Evolutionary conservation across 352 stramenopile species (phyloP), one percentile per base, ranked within the genome.

Genomic region (Globisporangium apiculatum): DNA sequence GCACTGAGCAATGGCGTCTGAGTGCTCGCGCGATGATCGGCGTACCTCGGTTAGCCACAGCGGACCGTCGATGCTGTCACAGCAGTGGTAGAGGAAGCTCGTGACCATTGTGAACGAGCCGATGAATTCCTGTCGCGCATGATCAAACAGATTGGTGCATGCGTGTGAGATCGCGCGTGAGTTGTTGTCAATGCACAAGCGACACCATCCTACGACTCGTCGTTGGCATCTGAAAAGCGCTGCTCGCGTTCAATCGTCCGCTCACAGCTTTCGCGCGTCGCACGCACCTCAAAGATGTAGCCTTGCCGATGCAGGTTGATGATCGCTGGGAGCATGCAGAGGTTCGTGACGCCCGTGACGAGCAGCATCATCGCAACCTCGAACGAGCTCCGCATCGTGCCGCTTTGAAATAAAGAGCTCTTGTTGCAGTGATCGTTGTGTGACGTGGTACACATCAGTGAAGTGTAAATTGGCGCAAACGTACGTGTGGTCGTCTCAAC

Each of bases 81-180:
- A 86, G 54, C 79, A 79, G 64, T 91, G 82, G 56, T 91, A 91
- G 38, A 91, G 65, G 57, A 87, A 86, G 71, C 79, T 90, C 52
- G 79, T 91, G 24, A 71, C 51, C 78, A 90, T 90, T 35, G 82
- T 91, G 61, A 91, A 89, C 57, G 71, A 68, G 53, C 82, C 82
- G 48, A 91, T 84, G 57, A 86, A 91, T 37, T 79, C 66, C 82
- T 91, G n/a, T 0, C 43, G 9, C 46, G 17, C 5, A 17, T 31
- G 24, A 31, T 31, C 24, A 31, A 31, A 12, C 17, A 51, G 7
- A 17, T 40, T 7, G 46, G 38, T 36, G 10, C 52, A 51, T 0
- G 0, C 47, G 36, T 41, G 15, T 17, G 15, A 2, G 24, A 31
- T 31, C 24, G 24, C 24, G 24, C 1, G 24, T 45, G 43, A 42